Conservation (phyloP, 208 protist genomes). For the Wallacemonas sp. region DNA sequence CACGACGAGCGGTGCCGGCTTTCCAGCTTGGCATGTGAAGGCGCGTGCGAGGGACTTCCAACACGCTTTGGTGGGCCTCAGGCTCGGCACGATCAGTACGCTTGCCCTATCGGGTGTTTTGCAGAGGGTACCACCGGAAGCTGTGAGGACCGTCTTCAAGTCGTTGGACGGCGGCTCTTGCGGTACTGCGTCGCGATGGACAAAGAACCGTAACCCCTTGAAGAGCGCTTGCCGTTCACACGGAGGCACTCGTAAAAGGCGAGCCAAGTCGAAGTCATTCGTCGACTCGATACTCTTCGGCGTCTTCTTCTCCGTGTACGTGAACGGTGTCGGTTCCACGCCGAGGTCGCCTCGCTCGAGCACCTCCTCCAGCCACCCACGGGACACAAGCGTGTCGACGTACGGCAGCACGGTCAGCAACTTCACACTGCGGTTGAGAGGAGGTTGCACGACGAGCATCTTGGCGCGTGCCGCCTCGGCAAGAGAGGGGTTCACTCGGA, state of each 20-base stretch:
- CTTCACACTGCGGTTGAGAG: slow-evolving; percentile 77
- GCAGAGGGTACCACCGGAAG: slow-evolving; percentile 53
- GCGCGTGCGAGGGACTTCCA: slow-evolving; percentile 22
- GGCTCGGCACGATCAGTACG: slow-evolving; percentile 41
- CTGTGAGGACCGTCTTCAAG: slow-evolving; percentile 48
- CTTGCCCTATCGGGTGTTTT: slow-evolving; percentile 18
- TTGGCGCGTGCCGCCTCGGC: slow-evolving; percentile 24
- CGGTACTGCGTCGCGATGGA: slow-evolving; percentile 48
- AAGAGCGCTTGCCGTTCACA: slow-evolving; percentile 48
- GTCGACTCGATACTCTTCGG: slow-evolving; percentile 46
- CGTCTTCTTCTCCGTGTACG: slow-evolving; percentile 31
- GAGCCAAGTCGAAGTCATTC: slow-evolving; percentile 51
- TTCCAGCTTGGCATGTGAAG: not conserved
- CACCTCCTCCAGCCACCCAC: slow-evolving; percentile 49
- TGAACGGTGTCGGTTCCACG: slow-evolving; percentile 16
- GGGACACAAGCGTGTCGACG: slow-evolving; percentile 39
- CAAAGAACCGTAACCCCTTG: slow-evolving; percentile 37
- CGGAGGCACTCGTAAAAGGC: slow-evolving; percentile 23
- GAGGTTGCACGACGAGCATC: slow-evolving; percentile 44
- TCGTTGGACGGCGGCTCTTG: slow-evolving; percentile 74
- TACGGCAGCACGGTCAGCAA: slow-evolving; percentile 66
- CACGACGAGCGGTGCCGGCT: slow-evolving; percentile 32
- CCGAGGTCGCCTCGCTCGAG: slow-evolving; percentile 20
- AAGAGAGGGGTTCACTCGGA: slow-evolving; percentile 52
- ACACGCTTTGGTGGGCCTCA: slow-evolving; percentile 18